Evolutionary conservation across 176 grass and related monocot genomes (phyloP).

Genomic region (bread wheat (Triticum aestivum)): DNA sequence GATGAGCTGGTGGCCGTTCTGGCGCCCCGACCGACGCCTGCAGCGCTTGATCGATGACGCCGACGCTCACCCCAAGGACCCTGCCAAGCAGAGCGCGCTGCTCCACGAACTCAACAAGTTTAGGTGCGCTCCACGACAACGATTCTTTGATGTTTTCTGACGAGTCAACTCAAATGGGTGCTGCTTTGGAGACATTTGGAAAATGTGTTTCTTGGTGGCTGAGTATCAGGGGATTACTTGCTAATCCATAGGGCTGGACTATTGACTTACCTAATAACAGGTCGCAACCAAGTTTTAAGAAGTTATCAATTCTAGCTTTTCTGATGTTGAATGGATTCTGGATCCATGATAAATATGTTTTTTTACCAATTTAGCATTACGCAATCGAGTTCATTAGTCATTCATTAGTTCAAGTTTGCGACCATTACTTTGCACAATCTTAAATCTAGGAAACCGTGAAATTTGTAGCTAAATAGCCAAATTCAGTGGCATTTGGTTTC

Average conservation of each 20-base stretch:
- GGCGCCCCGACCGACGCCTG: constrained; percentile 61
- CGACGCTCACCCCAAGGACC: constrained; percentile 81
- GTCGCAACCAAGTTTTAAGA: neutral
- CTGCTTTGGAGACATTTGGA: neutral
- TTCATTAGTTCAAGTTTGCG: neutral
- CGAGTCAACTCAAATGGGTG: neutral
- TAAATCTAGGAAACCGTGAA: neutral
- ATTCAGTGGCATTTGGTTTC: neutral
- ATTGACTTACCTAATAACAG: neutral
- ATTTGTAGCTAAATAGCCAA: neutral
- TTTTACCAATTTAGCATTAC: neutral
- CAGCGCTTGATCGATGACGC: constrained; percentile 77
- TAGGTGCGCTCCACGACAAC: constrained; percentile 43
- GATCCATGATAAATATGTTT: neutral
- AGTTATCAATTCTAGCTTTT: neutral
- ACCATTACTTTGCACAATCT: constrained; percentile 2
- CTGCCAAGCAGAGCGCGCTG: constrained; percentile 66
- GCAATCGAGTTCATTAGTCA: neutral
- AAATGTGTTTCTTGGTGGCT: constrained; percentile 27
- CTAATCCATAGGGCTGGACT: neutral
- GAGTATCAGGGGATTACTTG: neutral
- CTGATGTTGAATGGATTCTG: neutral
- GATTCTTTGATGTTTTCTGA: neutral
- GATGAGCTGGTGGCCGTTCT: constrained; percentile 94
- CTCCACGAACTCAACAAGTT: constrained; percentile 93